Conservation (phyloP, 2,329 filamentous ascomycete species). For the Cucurbitaria berberidis region DNA sequence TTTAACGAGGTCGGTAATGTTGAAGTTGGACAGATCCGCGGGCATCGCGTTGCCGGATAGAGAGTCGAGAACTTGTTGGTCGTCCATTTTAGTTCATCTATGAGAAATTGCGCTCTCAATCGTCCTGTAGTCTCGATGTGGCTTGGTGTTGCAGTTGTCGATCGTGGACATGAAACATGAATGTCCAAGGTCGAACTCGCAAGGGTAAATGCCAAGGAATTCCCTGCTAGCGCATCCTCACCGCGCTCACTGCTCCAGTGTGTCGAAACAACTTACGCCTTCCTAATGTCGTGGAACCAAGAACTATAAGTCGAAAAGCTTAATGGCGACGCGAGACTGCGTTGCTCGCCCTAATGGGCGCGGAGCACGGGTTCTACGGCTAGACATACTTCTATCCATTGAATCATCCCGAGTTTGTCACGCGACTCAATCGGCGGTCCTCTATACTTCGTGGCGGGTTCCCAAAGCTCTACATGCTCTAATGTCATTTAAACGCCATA, state of each 20-base stretch:
- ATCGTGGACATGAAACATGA: not conserved
- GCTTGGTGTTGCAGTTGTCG: not conserved
- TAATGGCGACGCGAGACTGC: not conserved
- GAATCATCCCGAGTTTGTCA: no score
- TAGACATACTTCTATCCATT: not conserved
- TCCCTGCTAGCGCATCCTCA: conserved; percentile 3
- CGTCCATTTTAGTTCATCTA: conserved; percentile 8
- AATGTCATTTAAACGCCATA: no score
- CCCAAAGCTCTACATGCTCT: not conserved
- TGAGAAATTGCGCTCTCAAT: not conserved
- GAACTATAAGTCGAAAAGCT: no score
- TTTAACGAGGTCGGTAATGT: conserved; percentile 35
- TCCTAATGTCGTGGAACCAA: no score
- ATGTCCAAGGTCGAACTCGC: not conserved
- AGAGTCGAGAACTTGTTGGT: conserved; percentile 2
- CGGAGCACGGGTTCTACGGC: no score
- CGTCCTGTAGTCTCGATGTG: not conserved
- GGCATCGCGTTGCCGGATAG: conserved; percentile 12
- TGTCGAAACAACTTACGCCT: not conserved
- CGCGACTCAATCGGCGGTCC: no score
- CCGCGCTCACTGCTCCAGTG: not conserved
- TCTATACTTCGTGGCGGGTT: no score
- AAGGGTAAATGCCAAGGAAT: not conserved
- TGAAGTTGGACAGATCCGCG: conserved; percentile 26
- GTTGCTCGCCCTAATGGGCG: no score